Base-by-base conservation (phyloP, 176 grass and related monocot species). In the Rhynchospora breviuscula region DNA sequence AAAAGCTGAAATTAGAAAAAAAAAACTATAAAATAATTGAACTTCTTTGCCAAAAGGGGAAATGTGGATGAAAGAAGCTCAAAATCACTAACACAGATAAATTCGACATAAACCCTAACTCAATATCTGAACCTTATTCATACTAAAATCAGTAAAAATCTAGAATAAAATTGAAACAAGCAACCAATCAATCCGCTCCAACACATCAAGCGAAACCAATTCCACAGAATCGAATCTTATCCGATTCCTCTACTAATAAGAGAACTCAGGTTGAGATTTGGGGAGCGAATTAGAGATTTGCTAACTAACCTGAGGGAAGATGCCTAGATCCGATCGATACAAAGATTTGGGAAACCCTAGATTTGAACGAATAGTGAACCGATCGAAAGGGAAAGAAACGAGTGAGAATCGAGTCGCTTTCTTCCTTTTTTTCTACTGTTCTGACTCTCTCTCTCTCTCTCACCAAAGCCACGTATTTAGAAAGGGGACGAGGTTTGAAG, bases 401-500 rank as follows among this genome's bases (percentile, higher is more conserved):
- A 83, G 35, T 21, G 43, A 26, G 44, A 5, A 33, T 66, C 17
- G 31, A 82, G 43, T 51, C 67, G 43, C 35, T 67, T 65, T 82
- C 22, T 12, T 43, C 59, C 47, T 63, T 79, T 43, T 79, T 80
- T 4, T 62, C n/a, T n/a, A n/a, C n/a, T n/a, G n/a, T 26, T 79
- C 31, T 78, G n/a, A 15, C 51, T 78, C 51, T 78, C 52, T 51
- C 35, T 76, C 82, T 85, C 56, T 70, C 35, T 40, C 35, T 40
- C 83, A 75, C 77, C 79, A 72, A 86, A 90, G 85, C 60, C 60
- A 81, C 79, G 59, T 66, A 65, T 51, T 81, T 48, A 1, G 14
- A 64, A 73, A 77, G 47, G 4, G 54, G 3, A 13, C 11, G 5
- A 56, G 56, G 56, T 83, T 40, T 80, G 35, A 40, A 40, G 35